Base-by-base conservation (phyloP, 2,329 filamentous ascomycete species). In the Phyllosticta citriasiana region DNA sequence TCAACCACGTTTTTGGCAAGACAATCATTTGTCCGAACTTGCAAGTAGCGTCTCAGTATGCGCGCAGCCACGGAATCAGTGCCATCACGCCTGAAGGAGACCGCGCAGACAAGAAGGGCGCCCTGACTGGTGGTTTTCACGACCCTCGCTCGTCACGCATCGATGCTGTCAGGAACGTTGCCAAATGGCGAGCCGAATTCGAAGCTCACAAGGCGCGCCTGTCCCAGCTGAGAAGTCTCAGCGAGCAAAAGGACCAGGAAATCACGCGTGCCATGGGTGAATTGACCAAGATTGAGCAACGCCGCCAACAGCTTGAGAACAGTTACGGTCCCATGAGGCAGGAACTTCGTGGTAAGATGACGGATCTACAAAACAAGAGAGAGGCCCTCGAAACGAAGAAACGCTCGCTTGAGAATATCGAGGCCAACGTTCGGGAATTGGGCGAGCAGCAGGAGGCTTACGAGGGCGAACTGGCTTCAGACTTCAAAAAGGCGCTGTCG, bases 41-140 rank as follows among this genome's bases (percentile, higher is more conserved):
- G 64, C 84, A 89, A 56, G 84, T 96, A 62, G 94, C 92, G 55
- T 85, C 88, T 12, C 91, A 97, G 70, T 97, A 97, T 71, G 90
- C 94, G 24, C 85, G 93, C 69, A 96, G 89, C 68, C 93, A 97
- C 69, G 89, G 89, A 19, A 86, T 97, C 25, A 91, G 91, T 68
- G 92, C 91, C 35, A 96, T 99, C 66, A 99, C 94, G 0, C 88
- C 90, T 3, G 92, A 97, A 62, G 94, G 94, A 73, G 93, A 97
- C 74, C 90, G 90, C 33, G 92, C 91, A 1, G 95, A 97, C 76
- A 96, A 95, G 77, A 88, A 93, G 67, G 94, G 94, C 75, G 93
- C 92, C 14, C 85, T 99, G 78, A 97, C 91, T 56, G 94, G 94
- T 79, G 94, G 94, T 68, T 99, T 88, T 71, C 88, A 96, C 64